phyloP scores from a whole-genome alignment of 2,329 filamentous ascomycete genomes.

The Clonostachys chloroleuca region DNA sequence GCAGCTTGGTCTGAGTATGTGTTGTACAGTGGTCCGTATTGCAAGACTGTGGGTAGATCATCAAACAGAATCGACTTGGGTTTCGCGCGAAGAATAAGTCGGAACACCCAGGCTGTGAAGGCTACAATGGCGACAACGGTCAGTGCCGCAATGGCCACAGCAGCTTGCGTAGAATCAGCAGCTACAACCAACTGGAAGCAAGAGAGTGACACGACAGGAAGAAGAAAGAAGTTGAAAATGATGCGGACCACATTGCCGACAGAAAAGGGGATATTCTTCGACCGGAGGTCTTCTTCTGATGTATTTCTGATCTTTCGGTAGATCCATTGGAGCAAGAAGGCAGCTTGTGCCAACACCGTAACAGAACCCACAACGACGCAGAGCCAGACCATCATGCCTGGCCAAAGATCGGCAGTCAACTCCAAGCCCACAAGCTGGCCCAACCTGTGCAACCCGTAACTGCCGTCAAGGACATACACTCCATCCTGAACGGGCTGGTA shows the following conservation, averaged over 20 bases:
- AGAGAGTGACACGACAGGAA: slow-evolving; percentile 82
- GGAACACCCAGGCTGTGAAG: slow-evolving; percentile 75
- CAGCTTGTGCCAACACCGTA: slow-evolving; percentile 67
- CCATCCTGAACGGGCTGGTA: slow-evolving; percentile 72
- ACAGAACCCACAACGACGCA: slow-evolving; percentile 68
- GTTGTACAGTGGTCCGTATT: slow-evolving; percentile 94
- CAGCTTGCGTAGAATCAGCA: slow-evolving; percentile 59
- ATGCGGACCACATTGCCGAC: slow-evolving; percentile 76
- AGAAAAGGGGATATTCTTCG: slow-evolving; percentile 89
- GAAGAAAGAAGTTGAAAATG: slow-evolving; percentile 86
- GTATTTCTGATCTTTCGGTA: slow-evolving; percentile 67
- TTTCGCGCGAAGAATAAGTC: slow-evolving; percentile 73
- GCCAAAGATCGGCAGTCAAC: slow-evolving; percentile 78
- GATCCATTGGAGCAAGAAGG: slow-evolving; percentile 73
- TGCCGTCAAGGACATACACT: slow-evolving; percentile 76
- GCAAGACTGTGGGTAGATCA: slow-evolving; percentile 81
- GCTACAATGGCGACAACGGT: slow-evolving; percentile 69
- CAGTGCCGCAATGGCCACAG: slow-evolving; percentile 70
- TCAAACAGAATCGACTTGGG: slow-evolving; percentile 89
- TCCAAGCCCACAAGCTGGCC: slow-evolving; percentile 81
- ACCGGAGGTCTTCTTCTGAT: slow-evolving; percentile 79
- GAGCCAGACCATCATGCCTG: slow-evolving; percentile 89
- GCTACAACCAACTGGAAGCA: slow-evolving; percentile 88
- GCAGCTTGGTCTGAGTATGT: slow-evolving; percentile 94
- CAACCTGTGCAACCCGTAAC: slow-evolving; percentile 74